Conservation (phyloP, 1,139 yeast species). For the Magnusiomyces fungicola region DNA sequence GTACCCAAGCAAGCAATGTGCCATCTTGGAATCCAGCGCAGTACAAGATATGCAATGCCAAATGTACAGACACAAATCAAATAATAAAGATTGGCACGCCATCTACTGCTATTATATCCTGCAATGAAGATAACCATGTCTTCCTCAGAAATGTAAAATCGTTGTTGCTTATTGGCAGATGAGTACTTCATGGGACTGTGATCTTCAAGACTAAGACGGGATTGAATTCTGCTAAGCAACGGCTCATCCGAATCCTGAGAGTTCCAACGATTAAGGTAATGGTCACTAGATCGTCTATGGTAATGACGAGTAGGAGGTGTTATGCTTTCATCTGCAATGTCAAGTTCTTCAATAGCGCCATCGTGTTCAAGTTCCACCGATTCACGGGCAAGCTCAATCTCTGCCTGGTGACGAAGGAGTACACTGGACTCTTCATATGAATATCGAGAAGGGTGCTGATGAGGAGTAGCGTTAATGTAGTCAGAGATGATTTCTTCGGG, state of each 20-base stretch:
- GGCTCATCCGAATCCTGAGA: constrained; percentile 18
- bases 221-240: constrained; percentile 13
- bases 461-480: constrained; percentile 17
- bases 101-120: constrained; percentile 57
- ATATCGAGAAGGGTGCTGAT: constrained; percentile 21
- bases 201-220: constrained; percentile 11
- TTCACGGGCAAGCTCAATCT: constrained; percentile 11
- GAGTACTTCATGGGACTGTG: constrained; percentile 15
- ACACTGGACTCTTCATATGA: constrained; percentile 17
- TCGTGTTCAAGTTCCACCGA: constrained; percentile 6
- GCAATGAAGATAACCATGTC: constrained; percentile 92
- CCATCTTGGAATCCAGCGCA: constrained; percentile 82
- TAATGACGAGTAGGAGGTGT: constrained; percentile 9
- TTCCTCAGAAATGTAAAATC: constrained; percentile 91
- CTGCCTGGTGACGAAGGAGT: constrained; percentile 8
- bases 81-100: constrained; percentile 45
- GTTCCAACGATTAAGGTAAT: constrained; percentile 15
- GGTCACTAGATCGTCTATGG: constrained; percentile 12
- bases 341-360: constrained; percentile 7
- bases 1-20: constrained; percentile 62
- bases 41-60: constrained; percentile 64
- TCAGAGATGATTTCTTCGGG: constrained; percentile 20
- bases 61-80: constrained; percentile 49
- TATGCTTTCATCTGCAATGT: constrained; percentile 1
- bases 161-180: constrained; percentile 48